Evolutionary conservation across 768 basidiomycete genomes (phyloP), one percentile per base, ranked within the genome.

Genomic region (Collybia nuda): DNA sequence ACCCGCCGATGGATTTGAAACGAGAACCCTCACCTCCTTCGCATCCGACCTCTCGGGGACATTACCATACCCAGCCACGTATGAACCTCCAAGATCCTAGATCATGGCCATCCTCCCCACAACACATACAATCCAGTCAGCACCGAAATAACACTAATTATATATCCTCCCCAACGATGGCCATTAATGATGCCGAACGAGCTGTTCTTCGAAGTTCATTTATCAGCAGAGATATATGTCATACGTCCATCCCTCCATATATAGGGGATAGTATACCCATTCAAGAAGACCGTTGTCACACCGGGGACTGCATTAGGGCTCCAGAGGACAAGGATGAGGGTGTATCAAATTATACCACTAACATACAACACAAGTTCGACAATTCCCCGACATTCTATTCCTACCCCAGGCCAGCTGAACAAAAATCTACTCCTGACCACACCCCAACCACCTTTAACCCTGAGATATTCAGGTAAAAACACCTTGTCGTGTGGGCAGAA

Each of bases 161-260:
- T 23, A 18, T 23, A 4, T 18, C 40, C 14, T 9, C 40, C 7
- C 14, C 15, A 40, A 3, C 40, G 6, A 18, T 40, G 8, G 8
- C 40, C 18, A 23, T 14, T 6, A 9, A 7, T 19, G 18, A 3
- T 6, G 6, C 40, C 12, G 40, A 23, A 15, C 40, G 14, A 23
- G 2, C 40, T 8, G 18, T 12, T 19, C 22, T 12, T 19, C 22
- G 9, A n/a, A 32, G 54, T 18, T 47, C 60, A 37, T 56, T 47
- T 43, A 48, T 60, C n/a, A 56, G 57, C 44, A 50, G 32, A 28
- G 47, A 56, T 8, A 53, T 59, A 42, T 54, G 56, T 18, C 47
- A 54, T 19, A 57, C 59, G 6, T 58, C 55, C 15, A 58, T 44
- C 41, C 59, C 53, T 12, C 18, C 19, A 14, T 28, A 45, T 18